phyloP scores from a whole-genome alignment of 208 protist species.

The Wallacemonas rigidus region DNA sequence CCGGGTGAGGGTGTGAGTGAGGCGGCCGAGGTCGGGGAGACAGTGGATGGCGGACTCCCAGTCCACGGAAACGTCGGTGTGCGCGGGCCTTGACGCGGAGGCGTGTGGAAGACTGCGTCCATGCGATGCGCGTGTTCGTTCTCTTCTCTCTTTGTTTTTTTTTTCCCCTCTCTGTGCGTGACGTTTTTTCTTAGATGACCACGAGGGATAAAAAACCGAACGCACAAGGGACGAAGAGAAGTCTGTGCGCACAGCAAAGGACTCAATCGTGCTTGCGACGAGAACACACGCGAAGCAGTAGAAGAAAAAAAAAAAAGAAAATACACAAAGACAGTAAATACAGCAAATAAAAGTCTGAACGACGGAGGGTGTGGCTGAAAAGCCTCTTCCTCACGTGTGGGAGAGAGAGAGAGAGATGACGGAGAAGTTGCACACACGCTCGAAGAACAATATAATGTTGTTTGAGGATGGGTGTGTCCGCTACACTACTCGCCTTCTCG shows the following conservation, averaged over 20 bases:
- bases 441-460: not conserved
- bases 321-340: not conserved
- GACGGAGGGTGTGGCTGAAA: conserved; percentile 13
- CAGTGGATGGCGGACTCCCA: not conserved
- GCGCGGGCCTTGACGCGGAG: conserved; percentile 1
- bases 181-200: not conserved
- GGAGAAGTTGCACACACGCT: conserved; percentile 11
- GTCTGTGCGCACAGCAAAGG: no score
- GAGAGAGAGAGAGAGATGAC: conserved; percentile 18
- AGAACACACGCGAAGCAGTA: not conserved
- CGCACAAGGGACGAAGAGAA: no score
- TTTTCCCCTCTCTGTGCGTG: not conserved
- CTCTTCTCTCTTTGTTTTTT: not conserved
- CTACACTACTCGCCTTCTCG: no score
- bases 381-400: conserved; percentile 13
- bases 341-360: not conserved
- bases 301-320: conserved; percentile 20
- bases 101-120: conserved; percentile 26
- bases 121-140: conserved; percentile 2
- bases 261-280: no score
- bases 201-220: not conserved
- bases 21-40: not conserved
- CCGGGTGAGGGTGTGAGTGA: not conserved
- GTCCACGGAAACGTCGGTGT: conserved; percentile 8
- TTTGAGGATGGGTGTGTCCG: no score